Percentiles rank a stretch among this genome's conserved stretches.
These are phyloP conservation scores for Cornus florida DNA, from an alignment of 148 eudicot genomes.

Conservation along the genomic window DNA sequence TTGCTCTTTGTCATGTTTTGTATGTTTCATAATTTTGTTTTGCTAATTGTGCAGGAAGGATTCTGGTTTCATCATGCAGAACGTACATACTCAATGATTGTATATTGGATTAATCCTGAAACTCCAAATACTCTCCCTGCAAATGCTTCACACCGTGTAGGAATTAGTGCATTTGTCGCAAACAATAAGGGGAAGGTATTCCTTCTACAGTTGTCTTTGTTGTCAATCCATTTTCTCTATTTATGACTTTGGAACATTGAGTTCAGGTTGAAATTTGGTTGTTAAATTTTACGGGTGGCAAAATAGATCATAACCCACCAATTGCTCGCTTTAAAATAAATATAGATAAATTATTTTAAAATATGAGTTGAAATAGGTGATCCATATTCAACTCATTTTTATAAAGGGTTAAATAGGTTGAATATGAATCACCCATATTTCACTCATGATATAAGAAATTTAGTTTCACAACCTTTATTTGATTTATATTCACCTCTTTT, in stretches of 20 bases:
- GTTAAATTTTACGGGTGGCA: too few species aligned
- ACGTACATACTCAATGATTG: conserved; percentile 67
- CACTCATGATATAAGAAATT: too few species aligned
- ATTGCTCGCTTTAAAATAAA: too few species aligned
- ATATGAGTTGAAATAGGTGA: too few species aligned
- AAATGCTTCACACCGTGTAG: conserved; percentile 67
- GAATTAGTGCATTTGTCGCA: conserved; percentile 69
- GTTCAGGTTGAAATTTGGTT: neutral
- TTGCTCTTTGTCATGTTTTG: too few species aligned
- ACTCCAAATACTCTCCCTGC: conserved; percentile 44
- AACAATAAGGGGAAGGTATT: conserved; percentile 61
- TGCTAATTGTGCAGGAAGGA: conserved; percentile 51
- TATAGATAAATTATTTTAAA: too few species aligned
- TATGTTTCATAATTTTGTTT: neutral
- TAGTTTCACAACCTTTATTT: too few species aligned
- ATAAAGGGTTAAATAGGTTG: too few species aligned
- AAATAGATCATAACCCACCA: too few species aligned
- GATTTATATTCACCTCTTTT: too few species aligned
- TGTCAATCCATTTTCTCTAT: neutral
- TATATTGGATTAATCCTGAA: conserved; percentile 49
- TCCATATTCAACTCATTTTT: too few species aligned
- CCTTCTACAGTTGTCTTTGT: neutral
- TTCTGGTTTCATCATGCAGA: conserved; percentile 83
- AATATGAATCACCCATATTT: too few species aligned
- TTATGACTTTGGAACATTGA: neutral